Percentiles rank a stretch among this genome's conserved stretches.
These are phyloP conservation scores for Ascocoryne sarcoides DNA, from an alignment of 2,329 filamentous ascomycete genomes.

Conservation along the genomic window DNA sequence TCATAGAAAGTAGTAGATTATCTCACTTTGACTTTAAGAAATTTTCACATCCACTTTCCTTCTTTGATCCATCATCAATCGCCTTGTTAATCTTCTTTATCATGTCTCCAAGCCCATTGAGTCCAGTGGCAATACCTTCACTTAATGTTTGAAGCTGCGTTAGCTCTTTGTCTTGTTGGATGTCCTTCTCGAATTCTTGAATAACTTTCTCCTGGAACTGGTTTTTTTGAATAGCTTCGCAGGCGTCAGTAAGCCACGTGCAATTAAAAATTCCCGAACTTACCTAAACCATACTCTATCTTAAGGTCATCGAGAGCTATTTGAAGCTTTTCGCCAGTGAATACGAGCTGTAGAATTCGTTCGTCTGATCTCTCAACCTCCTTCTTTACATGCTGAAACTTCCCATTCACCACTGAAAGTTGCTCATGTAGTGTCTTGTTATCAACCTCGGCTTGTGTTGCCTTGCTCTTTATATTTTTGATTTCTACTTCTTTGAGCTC, in stretches of 20 bases:
- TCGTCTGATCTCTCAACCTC: background rate
- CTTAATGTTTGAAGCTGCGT: background rate
- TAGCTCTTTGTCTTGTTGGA: too few species aligned
- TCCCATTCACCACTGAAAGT: background rate
- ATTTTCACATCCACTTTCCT: too few species aligned
- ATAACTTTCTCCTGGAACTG: too few species aligned
- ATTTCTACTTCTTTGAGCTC: too few species aligned
- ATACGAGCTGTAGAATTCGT: background rate
- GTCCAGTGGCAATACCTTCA: background rate
- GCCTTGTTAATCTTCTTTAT: conserved; percentile 14
- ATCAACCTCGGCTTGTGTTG: too few species aligned
- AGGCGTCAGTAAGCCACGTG: too few species aligned
- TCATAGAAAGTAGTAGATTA: too few species aligned
- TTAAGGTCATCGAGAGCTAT: background rate
- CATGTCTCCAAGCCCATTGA: background rate
- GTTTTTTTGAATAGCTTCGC: too few species aligned
- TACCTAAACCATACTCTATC: background rate
- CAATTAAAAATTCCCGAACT: too few species aligned
- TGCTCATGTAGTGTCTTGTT: background rate
- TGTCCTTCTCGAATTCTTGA: too few species aligned
- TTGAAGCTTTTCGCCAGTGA: background rate
- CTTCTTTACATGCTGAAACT: background rate
- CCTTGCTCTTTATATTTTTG: too few species aligned
- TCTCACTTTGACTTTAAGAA: too few species aligned
- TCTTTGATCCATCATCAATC: conserved; percentile 3